These are phyloP conservation scores for Backusella morwellensis DNA, from an alignment of 192 early-diverging fungal species.

Conservation along the genomic window DNA sequence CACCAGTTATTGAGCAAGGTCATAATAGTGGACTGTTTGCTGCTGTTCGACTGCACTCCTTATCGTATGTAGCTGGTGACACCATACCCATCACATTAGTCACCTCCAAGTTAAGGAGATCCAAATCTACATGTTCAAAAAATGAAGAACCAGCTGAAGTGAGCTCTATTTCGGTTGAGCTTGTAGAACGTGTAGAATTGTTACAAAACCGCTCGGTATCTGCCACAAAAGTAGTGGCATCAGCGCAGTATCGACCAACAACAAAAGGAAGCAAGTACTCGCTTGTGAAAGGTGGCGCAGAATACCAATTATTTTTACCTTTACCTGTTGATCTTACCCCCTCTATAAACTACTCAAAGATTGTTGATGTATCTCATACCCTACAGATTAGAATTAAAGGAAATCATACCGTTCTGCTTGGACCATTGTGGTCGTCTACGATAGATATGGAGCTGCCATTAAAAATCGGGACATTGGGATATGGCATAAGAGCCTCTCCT, in stretches of 20 bases:
- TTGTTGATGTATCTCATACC: slow-evolving; percentile 12
- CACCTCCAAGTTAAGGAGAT: not conserved
- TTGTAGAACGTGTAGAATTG: not conserved
- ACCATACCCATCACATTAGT: slow-evolving; percentile 1
- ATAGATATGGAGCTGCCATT: slow-evolving; percentile 14
- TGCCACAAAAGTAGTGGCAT: not conserved
- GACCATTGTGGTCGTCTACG: not conserved
- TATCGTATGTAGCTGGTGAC: slow-evolving; percentile 24
- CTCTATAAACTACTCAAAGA: slow-evolving; percentile 9
- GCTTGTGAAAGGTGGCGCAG: slow-evolving; percentile 7
- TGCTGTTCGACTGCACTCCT: not conserved
- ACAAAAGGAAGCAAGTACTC: slow-evolving; percentile 10
- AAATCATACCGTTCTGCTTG: not conserved
- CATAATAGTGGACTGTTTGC: not conserved
- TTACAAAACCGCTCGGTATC: not conserved
- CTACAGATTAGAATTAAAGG: slow-evolving; percentile 1
- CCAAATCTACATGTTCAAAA: not conserved
- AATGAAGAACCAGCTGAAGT: slow-evolving; percentile 14
- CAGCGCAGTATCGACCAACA: not conserved
- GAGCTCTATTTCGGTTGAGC: slow-evolving; percentile 1
- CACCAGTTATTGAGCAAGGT: not conserved
- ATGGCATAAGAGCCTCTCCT: slow-evolving; percentile 22
- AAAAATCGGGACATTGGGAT: slow-evolving; percentile 24
- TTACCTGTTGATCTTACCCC: slow-evolving; percentile 17
- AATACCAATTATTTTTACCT: slow-evolving; percentile 8